Evolutionary conservation across 495 filamentous ascomycete genomes (phyloP).

Genomic region (Trichoderma gamsii): DNA sequence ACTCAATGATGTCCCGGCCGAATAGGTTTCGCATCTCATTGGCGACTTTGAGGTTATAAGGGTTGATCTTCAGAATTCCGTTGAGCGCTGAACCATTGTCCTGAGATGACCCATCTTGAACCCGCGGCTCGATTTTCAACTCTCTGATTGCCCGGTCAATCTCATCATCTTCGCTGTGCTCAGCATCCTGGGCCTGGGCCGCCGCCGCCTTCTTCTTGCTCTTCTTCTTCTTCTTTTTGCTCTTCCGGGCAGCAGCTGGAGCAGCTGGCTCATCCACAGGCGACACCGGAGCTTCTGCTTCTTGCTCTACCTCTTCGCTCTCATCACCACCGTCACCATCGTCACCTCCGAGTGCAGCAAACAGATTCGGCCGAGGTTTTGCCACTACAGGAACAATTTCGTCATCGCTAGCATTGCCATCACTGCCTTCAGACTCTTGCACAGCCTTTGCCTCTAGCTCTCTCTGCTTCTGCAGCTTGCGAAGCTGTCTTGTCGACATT

Average conservation of each 20-base stretch:
- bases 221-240: constrained; percentile 57
- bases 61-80: constrained; percentile 67
- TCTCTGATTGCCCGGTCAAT: constrained; percentile 74
- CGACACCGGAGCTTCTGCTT: constrained; percentile 21
- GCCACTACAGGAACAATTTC: constrained; percentile 28
- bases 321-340: constrained; percentile 39
- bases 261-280: constrained; percentile 36
- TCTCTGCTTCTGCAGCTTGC: constrained; percentile 70
- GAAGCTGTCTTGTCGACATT: constrained; percentile 78
- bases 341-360: constrained; percentile 42
- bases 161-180: constrained; percentile 43
- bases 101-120: constrained; percentile 20
- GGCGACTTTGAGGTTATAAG: constrained; percentile 71
- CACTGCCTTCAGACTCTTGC: constrained; percentile 27
- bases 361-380: constrained; percentile 38
- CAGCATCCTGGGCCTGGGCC: constrained; percentile 7
- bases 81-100: constrained; percentile 22
- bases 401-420: constrained; percentile 40
- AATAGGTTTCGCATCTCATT: constrained; percentile 96
- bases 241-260: constrained; percentile 33
- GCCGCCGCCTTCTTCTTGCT: constrained; percentile 46
- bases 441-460: constrained; percentile 38
- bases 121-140: constrained; percentile 40
- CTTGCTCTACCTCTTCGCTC: constrained; percentile 42
- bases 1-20: constrained; percentile 69